Evolutionary conservation across 345 rosid species (phyloP).

Genomic region (Capsella bursapastoris): DNA sequence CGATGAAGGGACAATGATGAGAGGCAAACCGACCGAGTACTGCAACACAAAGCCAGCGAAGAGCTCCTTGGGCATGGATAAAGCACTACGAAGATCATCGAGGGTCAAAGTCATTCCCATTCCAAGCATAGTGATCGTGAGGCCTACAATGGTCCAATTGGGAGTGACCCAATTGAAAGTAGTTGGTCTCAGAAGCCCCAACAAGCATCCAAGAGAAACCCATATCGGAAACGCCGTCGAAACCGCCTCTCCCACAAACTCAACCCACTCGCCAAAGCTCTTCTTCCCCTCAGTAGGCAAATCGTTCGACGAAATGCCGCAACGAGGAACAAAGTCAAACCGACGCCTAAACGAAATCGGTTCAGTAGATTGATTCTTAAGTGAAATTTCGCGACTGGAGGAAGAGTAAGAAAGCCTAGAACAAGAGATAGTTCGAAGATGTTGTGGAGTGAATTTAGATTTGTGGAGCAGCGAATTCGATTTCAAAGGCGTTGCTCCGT

Average conservation of each 20-base stretch:
- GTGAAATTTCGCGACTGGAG: constrained; percentile 10
- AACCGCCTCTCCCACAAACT: constrained; percentile 61
- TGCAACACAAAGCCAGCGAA: constrained; percentile 76
- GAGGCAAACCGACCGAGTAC: constrained; percentile 67
- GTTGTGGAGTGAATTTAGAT: constrained; percentile 12
- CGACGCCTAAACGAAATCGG: constrained; percentile 16
- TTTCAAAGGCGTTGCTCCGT: constrained; percentile 23
- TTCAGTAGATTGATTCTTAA: constrained; percentile 1
- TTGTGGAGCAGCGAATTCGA: constrained; percentile 1
- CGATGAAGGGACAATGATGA: neutral
- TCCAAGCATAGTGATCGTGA: constrained; percentile 90
- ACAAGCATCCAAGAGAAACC: constrained; percentile 80
- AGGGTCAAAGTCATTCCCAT: constrained; percentile 95
- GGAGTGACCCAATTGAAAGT: constrained; percentile 83
- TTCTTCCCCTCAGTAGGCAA: constrained; percentile 38
- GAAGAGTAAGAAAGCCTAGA: neutral
- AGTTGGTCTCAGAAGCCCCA: constrained; percentile 70
- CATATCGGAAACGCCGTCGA: constrained; percentile 87
- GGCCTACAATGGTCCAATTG: constrained; percentile 59
- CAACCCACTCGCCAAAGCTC: constrained; percentile 68
- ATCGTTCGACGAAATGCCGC: constrained; percentile 65
- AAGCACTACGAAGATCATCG: constrained; percentile 78
- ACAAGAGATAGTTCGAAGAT: neutral
- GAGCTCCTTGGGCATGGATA: constrained; percentile 86
- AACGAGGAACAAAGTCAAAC: constrained; percentile 41